These are phyloP conservation scores for Leishmania braziliensis DNA, from an alignment of 208 protist species.

Conservation along the genomic window DNA sequence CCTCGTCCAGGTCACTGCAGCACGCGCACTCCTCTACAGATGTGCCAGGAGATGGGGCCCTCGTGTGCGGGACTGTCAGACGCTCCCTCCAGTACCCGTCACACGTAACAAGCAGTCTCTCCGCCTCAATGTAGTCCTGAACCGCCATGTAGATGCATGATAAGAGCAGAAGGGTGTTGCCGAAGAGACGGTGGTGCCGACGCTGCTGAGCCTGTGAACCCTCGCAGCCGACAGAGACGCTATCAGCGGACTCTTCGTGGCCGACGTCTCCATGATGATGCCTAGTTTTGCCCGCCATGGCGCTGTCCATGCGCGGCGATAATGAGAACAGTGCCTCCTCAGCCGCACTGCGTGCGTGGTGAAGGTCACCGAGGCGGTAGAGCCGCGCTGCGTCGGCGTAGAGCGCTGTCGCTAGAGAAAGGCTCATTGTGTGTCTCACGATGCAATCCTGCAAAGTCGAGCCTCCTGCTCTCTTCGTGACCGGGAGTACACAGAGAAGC, in stretches of 20 bases:
- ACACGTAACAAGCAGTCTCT: slow-evolving; percentile 60
- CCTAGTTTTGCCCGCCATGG: neutral
- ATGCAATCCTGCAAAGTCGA: neutral
- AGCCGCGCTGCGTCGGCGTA: slow-evolving; percentile 33
- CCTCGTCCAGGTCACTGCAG: slow-evolving; percentile 19
- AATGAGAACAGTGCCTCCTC: slow-evolving; percentile 38
- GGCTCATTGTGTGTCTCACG: slow-evolving; percentile 11
- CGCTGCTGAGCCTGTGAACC: neutral
- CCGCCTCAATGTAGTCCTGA: slow-evolving; percentile 48
- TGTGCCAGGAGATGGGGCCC: neutral
- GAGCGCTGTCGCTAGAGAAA: slow-evolving; percentile 11
- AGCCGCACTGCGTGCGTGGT: slow-evolving; percentile 32
- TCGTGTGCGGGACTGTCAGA: slow-evolving; percentile 9
- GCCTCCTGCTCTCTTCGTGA: neutral
- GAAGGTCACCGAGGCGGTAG: slow-evolving; percentile 35
- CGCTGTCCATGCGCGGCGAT: neutral
- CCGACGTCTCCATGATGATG: neutral
- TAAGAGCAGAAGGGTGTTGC: slow-evolving; percentile 54
- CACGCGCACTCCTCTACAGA: neutral
- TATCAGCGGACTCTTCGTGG: neutral
- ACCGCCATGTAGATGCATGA: slow-evolving; percentile 48
- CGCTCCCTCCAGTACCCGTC: slow-evolving; percentile 59
- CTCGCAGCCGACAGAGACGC: neutral
- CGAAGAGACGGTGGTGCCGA: slow-evolving; percentile 38
- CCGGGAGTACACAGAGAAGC: neutral